Evolutionary conservation across 192 early-diverging fungal genomes (phyloP), one percentile per base, ranked within the genome.

Genomic region (Phycomyces blakesleeanus): DNA sequence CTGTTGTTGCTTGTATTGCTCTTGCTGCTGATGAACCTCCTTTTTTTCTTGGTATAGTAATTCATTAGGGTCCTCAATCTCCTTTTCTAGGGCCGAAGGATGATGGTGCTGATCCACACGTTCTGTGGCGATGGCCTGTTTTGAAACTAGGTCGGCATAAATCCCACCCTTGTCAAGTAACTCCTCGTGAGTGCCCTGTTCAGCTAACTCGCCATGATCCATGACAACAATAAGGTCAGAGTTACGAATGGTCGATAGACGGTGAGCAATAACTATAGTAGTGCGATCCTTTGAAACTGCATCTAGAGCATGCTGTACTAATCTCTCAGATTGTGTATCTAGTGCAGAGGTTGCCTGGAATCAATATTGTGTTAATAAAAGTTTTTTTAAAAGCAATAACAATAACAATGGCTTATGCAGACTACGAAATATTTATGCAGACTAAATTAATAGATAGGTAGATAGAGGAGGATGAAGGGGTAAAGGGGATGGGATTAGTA

Each of bases 231-330:
- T 98, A 29, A 85, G 62, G 73, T 95, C 87, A 20, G 92, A 87
- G 53, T 93, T 86, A 39, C 83, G 78, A 60, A 98, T 89, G 20
- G 95, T 98, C 42, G 91, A 93, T 34, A 98, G 72, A 29, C 95
- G 87, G 71, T 95, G 86, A 5, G 95, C 95, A 73, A 98, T 88
- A 4, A 91, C 88, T 71, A 98, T 89, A 21, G 93, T 95, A 5
- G 93, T 96, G 41, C 95, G 85, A 62, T 86, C 82, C 20, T 78
- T 71, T 0, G 87, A 51, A n/a, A 88, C 91, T 7, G 78, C 76
- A 72, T 96, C 92, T 51, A 96, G 67, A 15, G 94, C 92, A 41
- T 86, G 77, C 68, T 96, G 92, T 8, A 96, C 90, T 10, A 92
- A 68, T 16, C 86, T 79, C 73, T 91, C 91, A 18, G 86, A 85